Conservation (phyloP, 1,284 basidiomycete species). For the Papiliotrema laurentii region DNA sequence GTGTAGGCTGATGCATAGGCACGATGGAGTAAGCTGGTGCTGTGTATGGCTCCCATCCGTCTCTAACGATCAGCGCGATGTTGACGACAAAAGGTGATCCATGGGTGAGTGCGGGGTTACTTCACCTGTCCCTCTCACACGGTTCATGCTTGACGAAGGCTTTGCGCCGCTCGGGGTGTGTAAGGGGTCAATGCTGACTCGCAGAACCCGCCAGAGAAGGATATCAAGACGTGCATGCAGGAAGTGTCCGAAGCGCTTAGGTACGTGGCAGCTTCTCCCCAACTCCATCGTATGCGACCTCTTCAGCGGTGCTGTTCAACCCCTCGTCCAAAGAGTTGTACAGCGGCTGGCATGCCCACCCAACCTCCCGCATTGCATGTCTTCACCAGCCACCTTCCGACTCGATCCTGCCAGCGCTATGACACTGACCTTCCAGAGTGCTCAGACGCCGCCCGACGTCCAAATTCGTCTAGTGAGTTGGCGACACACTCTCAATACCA, state of each 20-base stretch:
- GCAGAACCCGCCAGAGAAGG: constrained; percentile 74
- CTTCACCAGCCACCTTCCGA: constrained; percentile 4
- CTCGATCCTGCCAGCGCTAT: background rate
- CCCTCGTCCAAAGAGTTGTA: background rate
- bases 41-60: background rate
- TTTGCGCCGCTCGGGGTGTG: too few species aligned
- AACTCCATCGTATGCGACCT: constrained; percentile 2
- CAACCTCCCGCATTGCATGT: background rate
- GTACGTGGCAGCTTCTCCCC: constrained; percentile 48
- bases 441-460: constrained; percentile 57
- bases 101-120: constrained; percentile 59
- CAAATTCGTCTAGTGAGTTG: constrained; percentile 62
- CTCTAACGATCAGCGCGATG: constrained; percentile 58
- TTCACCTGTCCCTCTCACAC: background rate
- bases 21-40: constrained; percentile 65
- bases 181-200: background rate
- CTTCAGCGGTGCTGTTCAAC: background rate
- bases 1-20: constrained; percentile 47
- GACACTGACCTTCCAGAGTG: constrained; percentile 52
- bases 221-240: constrained; percentile 67
- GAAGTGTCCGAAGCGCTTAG: constrained; percentile 78
- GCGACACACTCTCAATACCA: background rate
- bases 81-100: constrained; percentile 81
- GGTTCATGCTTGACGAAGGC: background rate
- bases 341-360: background rate